Evolutionary conservation across 2,329 filamentous ascomycete genomes (phyloP).

Genomic region (Colletotrichum liaoningense): DNA sequence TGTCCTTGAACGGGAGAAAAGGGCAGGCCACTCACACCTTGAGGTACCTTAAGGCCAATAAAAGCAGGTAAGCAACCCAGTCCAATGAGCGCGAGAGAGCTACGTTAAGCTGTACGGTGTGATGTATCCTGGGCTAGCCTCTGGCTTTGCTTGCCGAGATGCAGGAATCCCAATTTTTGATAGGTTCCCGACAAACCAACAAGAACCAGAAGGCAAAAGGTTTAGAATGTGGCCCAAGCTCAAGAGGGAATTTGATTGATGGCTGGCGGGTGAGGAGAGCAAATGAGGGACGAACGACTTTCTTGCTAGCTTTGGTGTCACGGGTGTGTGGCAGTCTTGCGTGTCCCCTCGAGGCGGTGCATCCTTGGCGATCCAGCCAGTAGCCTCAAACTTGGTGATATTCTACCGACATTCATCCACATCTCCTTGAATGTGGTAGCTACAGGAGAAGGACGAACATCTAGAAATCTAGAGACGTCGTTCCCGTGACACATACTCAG

Average conservation of each 20-base stretch:
- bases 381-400: background rate
- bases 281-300: slow-evolving; percentile 29
- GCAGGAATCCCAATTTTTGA: slow-evolving; percentile 5
- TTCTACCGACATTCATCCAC: background rate
- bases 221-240: slow-evolving; percentile 30
- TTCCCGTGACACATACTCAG: background rate
- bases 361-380: slow-evolving; percentile 27
- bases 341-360: slow-evolving; percentile 29
- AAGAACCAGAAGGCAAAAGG: background rate
- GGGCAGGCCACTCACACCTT: background rate
- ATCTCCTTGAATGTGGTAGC: background rate
- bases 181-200: background rate
- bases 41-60: background rate
- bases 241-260: slow-evolving; percentile 4
- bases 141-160: background rate
- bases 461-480: background rate
- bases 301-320: background rate
- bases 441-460: too few relatives aligned
- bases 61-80: background rate
- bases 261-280: background rate
- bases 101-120: background rate
- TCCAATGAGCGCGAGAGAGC: background rate
- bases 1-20: background rate
- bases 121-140: background rate
- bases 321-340: slow-evolving; percentile 26